Evolutionary conservation across 1,284 basidiomycete species (phyloP), one percentile per base, ranked within the genome.

Genomic region (Apiotrichum gracile): DNA sequence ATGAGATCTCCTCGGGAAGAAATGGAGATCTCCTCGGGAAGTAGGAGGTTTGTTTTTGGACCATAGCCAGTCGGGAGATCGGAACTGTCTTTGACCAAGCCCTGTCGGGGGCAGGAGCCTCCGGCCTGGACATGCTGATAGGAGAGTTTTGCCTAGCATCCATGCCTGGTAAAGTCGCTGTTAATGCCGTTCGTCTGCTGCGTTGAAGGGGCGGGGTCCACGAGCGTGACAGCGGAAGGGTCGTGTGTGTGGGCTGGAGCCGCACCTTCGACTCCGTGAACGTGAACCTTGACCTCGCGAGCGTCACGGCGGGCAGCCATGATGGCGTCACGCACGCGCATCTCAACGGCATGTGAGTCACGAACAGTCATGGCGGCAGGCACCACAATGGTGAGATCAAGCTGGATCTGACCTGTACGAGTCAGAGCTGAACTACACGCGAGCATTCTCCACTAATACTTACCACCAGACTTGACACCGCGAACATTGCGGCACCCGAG

Each of bases 241-340:
- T 35, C 34, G 22, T 24, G 19, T 10, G 31, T 21, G 7, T 16
- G 21, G 6, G 14, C 17, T 16, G 39, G 39, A 19, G 21, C 38
- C 17, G 29, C 55, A 26, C 62, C 67, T 29, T 63, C 58, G 5
- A 27, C 13, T 10, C 65, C 70, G 51, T 75, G 74, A 0, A 91
- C 89, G 65, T 81, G 84, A 25, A 93, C 81, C 62, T 83, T 76
- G 34, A 92, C 87, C 67, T 91, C 89, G 21, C 83, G 76, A n/a
- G 91, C 80, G 66, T 91, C 88, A 69, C 78, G 84, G 69, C 82
- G 77, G 33, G 79, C 82, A 5, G 74, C 70, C 73, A 82, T 84
- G 58, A 93, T 76, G 34, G 80, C 79, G 48, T 77, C 76, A 31
- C 79, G 68, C 31, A 93, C 88, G 62, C 78, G 74, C 35, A 76